Evolutionary conservation across 306 rosid genomes (phyloP).

Genomic region (Lathyrus oleraceus): DNA sequence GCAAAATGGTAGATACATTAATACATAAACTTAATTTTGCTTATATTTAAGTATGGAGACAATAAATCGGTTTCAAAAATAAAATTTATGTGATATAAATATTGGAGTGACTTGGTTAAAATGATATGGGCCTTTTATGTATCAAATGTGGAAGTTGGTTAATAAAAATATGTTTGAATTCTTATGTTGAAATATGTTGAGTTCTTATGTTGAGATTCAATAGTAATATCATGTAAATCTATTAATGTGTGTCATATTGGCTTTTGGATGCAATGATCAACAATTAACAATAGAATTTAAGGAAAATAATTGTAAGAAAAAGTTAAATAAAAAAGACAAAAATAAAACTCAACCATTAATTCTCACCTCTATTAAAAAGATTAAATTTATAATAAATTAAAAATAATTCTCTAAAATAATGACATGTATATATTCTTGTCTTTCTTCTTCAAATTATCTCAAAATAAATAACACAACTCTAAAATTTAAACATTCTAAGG

Average conservation of each 20-base stretch:
- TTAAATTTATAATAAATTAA: no score
- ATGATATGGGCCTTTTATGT: not conserved
- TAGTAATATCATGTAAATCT: no score
- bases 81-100: not conserved
- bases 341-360: no score
- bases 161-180: slow-evolving; percentile 6
- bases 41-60: not conserved
- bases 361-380: no score
- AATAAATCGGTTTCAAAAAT: not conserved
- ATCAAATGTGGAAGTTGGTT: not conserved
- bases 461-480: no score
- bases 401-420: no score
- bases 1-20: not conserved
- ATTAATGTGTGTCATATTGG: not conserved
- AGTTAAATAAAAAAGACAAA: no score
- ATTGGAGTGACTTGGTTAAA: slow-evolving; percentile 10
- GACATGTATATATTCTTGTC: no score
- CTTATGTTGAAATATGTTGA: slow-evolving; percentile 8
- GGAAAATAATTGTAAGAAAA: no score
- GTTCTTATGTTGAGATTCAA: not conserved
- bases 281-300: not conserved
- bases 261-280: not conserved
- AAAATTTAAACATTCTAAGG: not conserved
- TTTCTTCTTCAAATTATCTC: no score
- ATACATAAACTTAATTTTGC: not conserved